Percentiles rank a stretch among this genome's conserved stretches.
Conservation (phyloP, 805 yeast species). For the Cephaloascus albidus region DNA sequence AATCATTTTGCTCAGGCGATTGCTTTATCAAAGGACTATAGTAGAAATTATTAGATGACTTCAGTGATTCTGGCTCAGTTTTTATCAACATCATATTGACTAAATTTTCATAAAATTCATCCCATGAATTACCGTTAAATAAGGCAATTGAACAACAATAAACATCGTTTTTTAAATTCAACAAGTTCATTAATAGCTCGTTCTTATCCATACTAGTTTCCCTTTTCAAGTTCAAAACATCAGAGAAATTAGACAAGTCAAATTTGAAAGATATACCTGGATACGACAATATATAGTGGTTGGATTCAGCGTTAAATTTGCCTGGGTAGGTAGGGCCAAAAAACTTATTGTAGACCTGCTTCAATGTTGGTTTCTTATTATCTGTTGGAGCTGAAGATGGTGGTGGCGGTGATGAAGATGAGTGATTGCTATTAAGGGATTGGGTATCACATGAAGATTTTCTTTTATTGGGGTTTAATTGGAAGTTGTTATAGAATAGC, state of each 20-base stretch:
- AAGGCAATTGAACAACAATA: conserved; percentile 28
- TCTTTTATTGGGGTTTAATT: conserved; percentile 20
- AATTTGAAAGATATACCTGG: conserved; percentile 50
- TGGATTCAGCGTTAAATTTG: conserved; percentile 9
- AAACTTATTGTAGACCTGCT: conserved; percentile 40
- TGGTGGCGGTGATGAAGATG: neutral
- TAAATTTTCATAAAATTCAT: conserved; percentile 9
- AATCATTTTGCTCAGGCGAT: neutral
- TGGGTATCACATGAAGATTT: conserved; percentile 28
- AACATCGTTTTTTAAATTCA: conserved; percentile 25
- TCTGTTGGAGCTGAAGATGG: conserved; percentile 1
- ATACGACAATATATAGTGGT: conserved; percentile 36
- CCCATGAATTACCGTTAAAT: conserved; percentile 28
- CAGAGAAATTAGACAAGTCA: conserved; percentile 7
- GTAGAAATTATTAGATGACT: neutral
- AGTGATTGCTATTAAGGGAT: neutral
- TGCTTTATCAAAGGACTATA: neutral
- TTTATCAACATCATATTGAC: neutral
- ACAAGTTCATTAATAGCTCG: conserved; percentile 14
- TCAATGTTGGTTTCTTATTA: conserved; percentile 17
- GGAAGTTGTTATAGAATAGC: conserved; percentile 19
- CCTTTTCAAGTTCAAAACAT: conserved; percentile 7
- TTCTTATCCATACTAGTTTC: conserved; percentile 9
- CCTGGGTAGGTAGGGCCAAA: conserved; percentile 64
- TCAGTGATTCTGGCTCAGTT: neutral